Conservation (phyloP, 2,329 filamentous ascomycete species). For the Colletotrichum gigasporum region DNA sequence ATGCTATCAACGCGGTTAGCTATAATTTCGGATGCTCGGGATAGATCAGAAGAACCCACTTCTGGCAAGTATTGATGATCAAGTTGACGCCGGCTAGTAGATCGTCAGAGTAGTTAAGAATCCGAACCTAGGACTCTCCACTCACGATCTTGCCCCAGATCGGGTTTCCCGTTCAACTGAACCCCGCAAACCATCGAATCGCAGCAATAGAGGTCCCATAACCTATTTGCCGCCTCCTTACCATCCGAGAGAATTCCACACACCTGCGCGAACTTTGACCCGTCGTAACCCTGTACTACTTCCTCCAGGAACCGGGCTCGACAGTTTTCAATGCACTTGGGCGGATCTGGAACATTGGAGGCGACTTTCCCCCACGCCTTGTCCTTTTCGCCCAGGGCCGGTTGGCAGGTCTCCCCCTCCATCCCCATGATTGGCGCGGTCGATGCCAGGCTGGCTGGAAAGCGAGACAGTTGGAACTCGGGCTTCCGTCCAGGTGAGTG, state of each 20-base stretch:
- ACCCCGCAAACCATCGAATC: conserved; percentile 61
- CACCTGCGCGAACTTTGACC: conserved; percentile 40
- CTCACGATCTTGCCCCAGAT: conserved; percentile 56
- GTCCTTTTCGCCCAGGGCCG: neutral
- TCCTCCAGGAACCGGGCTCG: conserved; percentile 42
- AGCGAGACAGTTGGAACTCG: neutral
- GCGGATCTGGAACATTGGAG: conserved; percentile 41
- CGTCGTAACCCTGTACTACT: conserved; percentile 38
- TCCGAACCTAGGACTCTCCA: conserved; percentile 33
- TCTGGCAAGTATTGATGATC: conserved; percentile 60
- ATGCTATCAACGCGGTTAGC: conserved; percentile 36
- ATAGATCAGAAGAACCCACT: conserved; percentile 47
- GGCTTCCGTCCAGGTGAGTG: neutral
- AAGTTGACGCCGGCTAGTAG: conserved; percentile 58
- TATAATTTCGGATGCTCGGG: neutral
- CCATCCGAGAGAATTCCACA: conserved; percentile 44
- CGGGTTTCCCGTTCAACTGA: conserved; percentile 38
- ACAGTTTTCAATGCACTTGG: conserved; percentile 46
- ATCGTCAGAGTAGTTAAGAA: conserved; percentile 33
- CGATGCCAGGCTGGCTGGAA: neutral
- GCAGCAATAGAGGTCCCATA: conserved; percentile 62
- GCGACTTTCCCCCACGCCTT: conserved; percentile 41
- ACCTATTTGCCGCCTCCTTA: conserved; percentile 36
- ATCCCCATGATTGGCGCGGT: neutral
- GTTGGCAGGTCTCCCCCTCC: neutral